Evolutionary conservation across 768 basidiomycete species (phyloP), one percentile per base, ranked within the genome.

Genomic region (Termitomyces bulborhizus): DNA sequence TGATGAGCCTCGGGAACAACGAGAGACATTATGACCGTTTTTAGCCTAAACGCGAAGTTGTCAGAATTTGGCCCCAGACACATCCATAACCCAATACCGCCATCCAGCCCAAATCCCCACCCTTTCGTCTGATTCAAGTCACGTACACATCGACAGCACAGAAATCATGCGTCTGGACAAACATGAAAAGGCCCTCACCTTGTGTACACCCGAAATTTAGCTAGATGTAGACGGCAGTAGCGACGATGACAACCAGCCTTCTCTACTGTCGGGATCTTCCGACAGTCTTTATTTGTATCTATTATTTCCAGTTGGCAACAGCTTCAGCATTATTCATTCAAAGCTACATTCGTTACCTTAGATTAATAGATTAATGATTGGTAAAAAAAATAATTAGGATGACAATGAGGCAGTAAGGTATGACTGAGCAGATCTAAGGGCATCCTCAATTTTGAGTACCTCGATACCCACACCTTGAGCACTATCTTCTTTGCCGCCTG

Each of bases 1-100:
- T 90, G 86, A 70, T 98, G 93, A 60, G 90, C 71, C 77, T 98
- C 96, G 56, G 94, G 96, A 57, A 94, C 85, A 69, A 95, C 94
- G 77, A 98, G 91, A 75, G 95, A 97, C 95, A 98, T 98, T 62
- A 55, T 72, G 65, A 57, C 53, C 55, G 52, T 53, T 55, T 32
- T 59, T 56, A 56, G 59, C 54, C 65, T 66, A 47, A 54, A 47
- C 15, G 31, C 44, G 60, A 45, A 60, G 60, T 51, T 57, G 59
- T 65, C 57, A 68, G 62, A 62, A 57, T 54, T 56, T 55, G 31
- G 42, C 52, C 50, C 29, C 31, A 49, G 47, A 34, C 44, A 65
- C 63, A 63, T 60, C 62, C 56, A 52, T 45, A 57, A 27, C 40
- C 41, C 57, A 59, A 16, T 56, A 51, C 48, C 44, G 45, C 57